Percentiles rank a stretch among this genome's conserved stretches.
These are phyloP conservation scores for Lentinus brumalis DNA, from an alignment of 768 basidiomycete genomes.

Conservation along the genomic window DNA sequence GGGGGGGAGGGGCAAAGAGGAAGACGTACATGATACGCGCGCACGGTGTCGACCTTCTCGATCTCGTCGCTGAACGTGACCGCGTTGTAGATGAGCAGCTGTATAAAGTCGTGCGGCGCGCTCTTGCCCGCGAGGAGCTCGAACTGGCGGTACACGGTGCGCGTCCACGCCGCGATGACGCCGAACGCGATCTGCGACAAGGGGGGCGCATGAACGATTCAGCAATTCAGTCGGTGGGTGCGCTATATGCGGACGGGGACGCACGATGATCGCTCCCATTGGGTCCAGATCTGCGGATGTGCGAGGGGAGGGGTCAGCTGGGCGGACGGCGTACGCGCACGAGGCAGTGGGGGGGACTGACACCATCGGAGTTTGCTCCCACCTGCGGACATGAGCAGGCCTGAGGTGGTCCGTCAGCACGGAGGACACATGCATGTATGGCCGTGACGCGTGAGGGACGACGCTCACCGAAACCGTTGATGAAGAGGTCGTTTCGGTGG, in stretches of 20 bases:
- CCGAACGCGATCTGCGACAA: conserved; percentile 71
- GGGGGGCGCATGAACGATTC: too few relatives aligned
- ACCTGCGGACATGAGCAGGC: conserved; percentile 80
- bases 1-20: neutral
- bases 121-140: conserved; percentile 88
- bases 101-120: conserved; percentile 87
- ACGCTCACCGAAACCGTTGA: conserved; percentile 70
- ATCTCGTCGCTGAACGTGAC: conserved; percentile 89
- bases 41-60: conserved; percentile 84
- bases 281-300: conserved; percentile 65
- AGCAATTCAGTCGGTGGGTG: neutral
- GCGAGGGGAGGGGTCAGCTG: neutral
- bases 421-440: too few relatives aligned
- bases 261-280: conserved; percentile 71
- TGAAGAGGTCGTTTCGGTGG: conserved; percentile 90
- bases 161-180: conserved; percentile 76
- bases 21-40: conserved; percentile 84
- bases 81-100: conserved; percentile 90
- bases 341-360: conserved; percentile 40
- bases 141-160: conserved; percentile 81
- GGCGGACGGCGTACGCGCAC: neutral
- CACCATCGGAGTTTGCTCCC: conserved; percentile 84
- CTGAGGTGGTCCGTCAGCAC: conserved; percentile 34
- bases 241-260: conserved; percentile 25
- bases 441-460: neutral